phyloP scores from a whole-genome alignment of 164 flowering plant species.

The Taxillus chinensis region DNA sequence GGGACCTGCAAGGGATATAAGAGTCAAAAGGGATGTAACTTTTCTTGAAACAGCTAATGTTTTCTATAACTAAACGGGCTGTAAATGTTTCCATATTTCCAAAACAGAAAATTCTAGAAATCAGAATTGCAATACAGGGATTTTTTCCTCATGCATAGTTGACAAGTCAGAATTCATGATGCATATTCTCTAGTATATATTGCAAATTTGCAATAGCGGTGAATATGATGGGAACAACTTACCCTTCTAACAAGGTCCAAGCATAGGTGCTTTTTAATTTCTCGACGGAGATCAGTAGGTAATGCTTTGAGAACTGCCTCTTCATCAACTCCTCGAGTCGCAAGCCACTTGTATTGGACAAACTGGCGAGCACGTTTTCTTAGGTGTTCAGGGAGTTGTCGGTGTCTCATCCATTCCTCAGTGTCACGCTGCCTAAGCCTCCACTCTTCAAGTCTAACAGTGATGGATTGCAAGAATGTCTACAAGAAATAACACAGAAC shows the following conservation, averaged over 20 bases:
- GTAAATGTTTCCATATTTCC: too few relatives aligned
- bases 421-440: constrained; percentile 62
- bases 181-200: too few relatives aligned
- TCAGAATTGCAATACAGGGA: too few relatives aligned
- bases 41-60: too few relatives aligned
- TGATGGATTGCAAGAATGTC: constrained; percentile 65
- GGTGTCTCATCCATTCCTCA: constrained; percentile 71
- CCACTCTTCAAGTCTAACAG: constrained; percentile 69
- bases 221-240: constrained; percentile 12
- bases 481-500: constrained; percentile 11
- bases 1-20: constrained; percentile 34
- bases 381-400: constrained; percentile 48
- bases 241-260: constrained; percentile 67
- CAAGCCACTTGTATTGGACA: constrained; percentile 63
- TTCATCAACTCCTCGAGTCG: constrained; percentile 67
- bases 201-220: too few relatives aligned
- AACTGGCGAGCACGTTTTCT: constrained; percentile 38
- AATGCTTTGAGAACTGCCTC: constrained; percentile 40
- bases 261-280: constrained; percentile 59
- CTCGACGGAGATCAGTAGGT: constrained; percentile 60
- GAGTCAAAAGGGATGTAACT: too few relatives aligned
- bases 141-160: too few relatives aligned
- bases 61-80: too few relatives aligned
- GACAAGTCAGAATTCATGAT: too few relatives aligned
- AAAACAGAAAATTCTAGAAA: too few relatives aligned